Evolutionary conservation across 305 asterid species (phyloP), one percentile per base, ranked within the genome.

Genomic region (Fraxinus sp.): DNA sequence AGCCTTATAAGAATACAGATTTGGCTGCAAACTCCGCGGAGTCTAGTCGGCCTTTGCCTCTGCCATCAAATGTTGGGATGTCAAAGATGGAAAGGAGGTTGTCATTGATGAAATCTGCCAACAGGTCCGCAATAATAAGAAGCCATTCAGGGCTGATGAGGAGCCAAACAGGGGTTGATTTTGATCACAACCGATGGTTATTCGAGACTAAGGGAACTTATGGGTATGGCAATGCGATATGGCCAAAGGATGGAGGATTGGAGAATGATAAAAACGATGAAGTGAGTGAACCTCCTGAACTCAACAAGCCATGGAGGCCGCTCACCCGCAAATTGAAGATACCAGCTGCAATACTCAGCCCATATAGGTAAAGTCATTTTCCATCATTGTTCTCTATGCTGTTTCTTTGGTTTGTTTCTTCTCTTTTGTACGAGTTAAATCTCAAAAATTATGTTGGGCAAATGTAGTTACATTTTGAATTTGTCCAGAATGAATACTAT

Each of bases 151-250:
- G 94, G 18, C 37, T 91, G 82, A 88, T 88, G 92, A 91, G 97
- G 88, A 95, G 95, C 87, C 97, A 92, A 85, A 90, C 97, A 0
- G 99, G 97, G 74, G 87, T 81, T 30, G 99, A 95, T 81, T 95
- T 95, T 71, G 99, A 95, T 88, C 97, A 95, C 52, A 95, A 91
- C 78, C 81, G 93, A n/a, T 95, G 98, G 98, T 77, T 95, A 87
- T 95, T 94, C 71, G 99, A 95, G 88, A 91, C 99, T 0, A 93
- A 95, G 82, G 99, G 99, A 55, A 95, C 99, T 0, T 95, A 95
- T 78, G 99, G 99, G 32, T 95, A 94, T 84, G 99, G 99, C 18
- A 95, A 95, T 89, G 99, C 99, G 11, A 90, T 94, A 83, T 95
- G 99, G 99, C 98, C 99, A 2, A 90, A 91, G 79, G 99, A 93